A percentile compares a stretch with the other conserved stretches of the same genome.
Evolutionary conservation across 495 filamentous ascomycete species (phyloP).

Genomic region (Aspergillus bertholletiae): DNA sequence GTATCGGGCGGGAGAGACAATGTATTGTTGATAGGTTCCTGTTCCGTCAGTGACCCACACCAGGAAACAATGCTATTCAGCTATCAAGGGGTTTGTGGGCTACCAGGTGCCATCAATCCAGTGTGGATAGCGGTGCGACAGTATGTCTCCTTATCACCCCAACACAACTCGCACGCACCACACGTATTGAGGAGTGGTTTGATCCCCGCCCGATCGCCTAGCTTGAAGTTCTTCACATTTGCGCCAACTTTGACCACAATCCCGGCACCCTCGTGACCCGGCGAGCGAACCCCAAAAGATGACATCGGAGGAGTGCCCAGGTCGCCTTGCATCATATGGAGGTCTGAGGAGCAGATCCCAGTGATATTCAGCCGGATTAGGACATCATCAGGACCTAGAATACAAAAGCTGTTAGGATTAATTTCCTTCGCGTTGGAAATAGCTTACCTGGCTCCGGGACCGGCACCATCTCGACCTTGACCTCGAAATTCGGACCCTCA

Average conservation of each 20-base stretch:
- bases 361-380: constrained; percentile 46
- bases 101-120: constrained; percentile 33
- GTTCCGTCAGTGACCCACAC: not conserved
- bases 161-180: constrained; percentile 47
- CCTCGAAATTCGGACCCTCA: constrained; percentile 49
- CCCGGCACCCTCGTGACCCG: constrained; percentile 57
- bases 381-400: constrained; percentile 41
- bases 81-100: no score
- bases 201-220: constrained; percentile 58
- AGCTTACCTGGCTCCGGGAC: constrained; percentile 49
- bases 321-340: constrained; percentile 47
- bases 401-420: not conserved
- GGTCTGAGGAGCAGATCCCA: constrained; percentile 46
- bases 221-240: constrained; percentile 50
- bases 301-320: constrained; percentile 46
- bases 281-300: constrained; percentile 40
- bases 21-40: constrained; percentile 69
- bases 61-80: constrained; percentile 6
- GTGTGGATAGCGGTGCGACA: constrained; percentile 32
- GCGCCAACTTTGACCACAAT: constrained; percentile 50
- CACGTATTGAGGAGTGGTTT: constrained; percentile 55
- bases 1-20: constrained; percentile 57
- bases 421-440: not conserved
- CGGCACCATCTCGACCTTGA: constrained; percentile 48
- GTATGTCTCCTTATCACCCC: constrained; percentile 40